phyloP scores from a whole-genome alignment of 2,329 filamentous ascomycete species.

The Coniochaeta prunicola region DNA sequence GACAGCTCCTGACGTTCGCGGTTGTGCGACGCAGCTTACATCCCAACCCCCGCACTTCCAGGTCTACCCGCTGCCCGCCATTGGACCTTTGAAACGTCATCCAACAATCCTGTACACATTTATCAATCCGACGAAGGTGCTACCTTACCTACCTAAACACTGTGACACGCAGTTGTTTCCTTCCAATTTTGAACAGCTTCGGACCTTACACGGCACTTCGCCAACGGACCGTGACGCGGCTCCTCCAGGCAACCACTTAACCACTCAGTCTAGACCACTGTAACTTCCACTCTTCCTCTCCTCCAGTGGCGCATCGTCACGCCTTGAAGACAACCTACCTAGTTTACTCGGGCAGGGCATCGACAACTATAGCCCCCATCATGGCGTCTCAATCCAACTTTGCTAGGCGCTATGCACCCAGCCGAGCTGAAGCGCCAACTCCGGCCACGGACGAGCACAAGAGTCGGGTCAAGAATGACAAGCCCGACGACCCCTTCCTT shows the following conservation, averaged over 20 bases:
- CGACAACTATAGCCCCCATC: not conserved
- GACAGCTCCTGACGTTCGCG: not conserved
- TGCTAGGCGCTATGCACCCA: not conserved
- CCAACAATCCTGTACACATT: not conserved
- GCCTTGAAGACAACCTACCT: not conserved
- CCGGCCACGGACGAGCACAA: not conserved
- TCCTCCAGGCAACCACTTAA: not conserved
- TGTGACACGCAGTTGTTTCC: not conserved
- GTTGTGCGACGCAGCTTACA: not conserved
- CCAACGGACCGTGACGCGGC: not conserved
- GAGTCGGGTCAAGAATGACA: not conserved
- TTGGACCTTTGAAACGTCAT: not conserved
- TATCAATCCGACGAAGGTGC: not conserved
- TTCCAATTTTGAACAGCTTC: not conserved
- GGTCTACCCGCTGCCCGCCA: not conserved
- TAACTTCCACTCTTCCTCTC: not conserved
- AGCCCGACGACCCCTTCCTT: not conserved
- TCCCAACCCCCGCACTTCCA: not conserved
- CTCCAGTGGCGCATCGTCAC: not conserved
- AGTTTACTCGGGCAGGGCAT: not conserved
- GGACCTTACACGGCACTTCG: too few relatives aligned
- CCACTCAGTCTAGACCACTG: not conserved
- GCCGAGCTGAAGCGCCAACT: not conserved
- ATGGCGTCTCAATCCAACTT: not conserved
- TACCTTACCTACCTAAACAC: not conserved